Conservation (phyloP, 768 basidiomycete genomes). For the Phylloporus rhodoxanthus region DNA sequence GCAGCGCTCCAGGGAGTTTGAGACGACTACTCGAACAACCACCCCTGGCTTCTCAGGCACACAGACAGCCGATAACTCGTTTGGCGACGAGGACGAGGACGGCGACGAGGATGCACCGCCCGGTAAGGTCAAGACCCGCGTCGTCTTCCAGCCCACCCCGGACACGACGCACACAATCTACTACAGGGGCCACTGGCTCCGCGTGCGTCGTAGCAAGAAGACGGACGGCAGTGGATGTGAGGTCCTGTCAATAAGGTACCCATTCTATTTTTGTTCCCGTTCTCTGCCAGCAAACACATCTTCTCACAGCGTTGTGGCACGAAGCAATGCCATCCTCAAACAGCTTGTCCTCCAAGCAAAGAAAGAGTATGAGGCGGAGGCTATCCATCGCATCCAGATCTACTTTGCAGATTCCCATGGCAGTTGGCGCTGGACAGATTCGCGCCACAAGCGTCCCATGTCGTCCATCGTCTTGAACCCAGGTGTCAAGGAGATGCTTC, state of each 20-base stretch:
- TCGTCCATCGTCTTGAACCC: conserved; percentile 81
- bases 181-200: conserved; percentile 79
- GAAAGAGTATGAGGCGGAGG: conserved; percentile 81
- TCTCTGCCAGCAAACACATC: conserved; percentile 11
- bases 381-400: conserved; percentile 81
- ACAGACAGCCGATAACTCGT: conserved; percentile 48
- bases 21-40: conserved; percentile 74
- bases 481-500: conserved; percentile 85
- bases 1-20: conserved; percentile 85
- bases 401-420: conserved; percentile 88
- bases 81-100: conserved; percentile 42
- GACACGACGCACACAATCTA: conserved; percentile 88
- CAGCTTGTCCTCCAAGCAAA: conserved; percentile 89
- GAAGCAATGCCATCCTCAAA: conserved; percentile 78
- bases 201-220: conserved; percentile 66
- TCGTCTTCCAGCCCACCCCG: conserved; percentile 83
- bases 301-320: conserved; percentile 64
- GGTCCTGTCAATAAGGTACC: conserved; percentile 68
- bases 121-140: conserved; percentile 68
- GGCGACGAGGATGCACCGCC: conserved; percentile 46
- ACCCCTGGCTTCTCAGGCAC: conserved; percentile 51
- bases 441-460: conserved; percentile 84
- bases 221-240: conserved; percentile 64
- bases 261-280: conserved; percentile 12
- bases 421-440: conserved; percentile 84